Conservation (phyloP, 1,284 basidiomycete genomes). For the Coniophora puteana region DNA sequence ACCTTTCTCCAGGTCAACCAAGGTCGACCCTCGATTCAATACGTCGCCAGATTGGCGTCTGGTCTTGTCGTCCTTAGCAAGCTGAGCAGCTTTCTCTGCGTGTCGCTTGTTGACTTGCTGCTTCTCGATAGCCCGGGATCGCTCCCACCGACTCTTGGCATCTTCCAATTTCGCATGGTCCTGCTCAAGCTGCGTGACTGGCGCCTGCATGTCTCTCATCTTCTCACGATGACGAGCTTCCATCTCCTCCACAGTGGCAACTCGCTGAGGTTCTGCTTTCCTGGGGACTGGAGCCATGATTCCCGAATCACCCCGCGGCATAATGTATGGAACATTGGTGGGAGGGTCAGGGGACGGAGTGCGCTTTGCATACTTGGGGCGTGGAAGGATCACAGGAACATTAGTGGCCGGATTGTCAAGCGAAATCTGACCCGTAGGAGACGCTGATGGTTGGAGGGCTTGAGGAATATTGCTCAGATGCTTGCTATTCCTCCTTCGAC, state of each 20-base stretch:
- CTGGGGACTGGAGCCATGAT: slow-evolving; percentile 45
- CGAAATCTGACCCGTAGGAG: too few species aligned
- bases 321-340: slow-evolving; percentile 23
- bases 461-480: slow-evolving; percentile 33
- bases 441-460: too few species aligned
- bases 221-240: slow-evolving; percentile 79
- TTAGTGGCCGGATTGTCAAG: slow-evolving; percentile 57
- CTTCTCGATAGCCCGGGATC: slow-evolving; percentile 63
- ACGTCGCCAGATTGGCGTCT: slow-evolving; percentile 44
- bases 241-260: slow-evolving; percentile 75
- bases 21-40: slow-evolving; percentile 24
- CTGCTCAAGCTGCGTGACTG: slow-evolving; percentile 67
- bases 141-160: slow-evolving; percentile 75
- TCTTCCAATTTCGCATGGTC: slow-evolving; percentile 65
- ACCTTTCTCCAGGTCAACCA: slow-evolving; percentile 25
- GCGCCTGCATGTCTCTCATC: slow-evolving; percentile 69
- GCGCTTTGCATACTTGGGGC: slow-evolving; percentile 38
- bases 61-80: slow-evolving; percentile 40
- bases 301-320: slow-evolving; percentile 26
- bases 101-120: slow-evolving; percentile 65
- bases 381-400: slow-evolving; percentile 57
- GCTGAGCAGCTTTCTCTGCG: slow-evolving; percentile 61
- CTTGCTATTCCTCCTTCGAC: too few species aligned
- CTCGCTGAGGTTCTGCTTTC: slow-evolving; percentile 43
- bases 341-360: slow-evolving; percentile 22